Conservation (phyloP, 129 eudicot species). For the sunflower (Helianthus annuus) region DNA sequence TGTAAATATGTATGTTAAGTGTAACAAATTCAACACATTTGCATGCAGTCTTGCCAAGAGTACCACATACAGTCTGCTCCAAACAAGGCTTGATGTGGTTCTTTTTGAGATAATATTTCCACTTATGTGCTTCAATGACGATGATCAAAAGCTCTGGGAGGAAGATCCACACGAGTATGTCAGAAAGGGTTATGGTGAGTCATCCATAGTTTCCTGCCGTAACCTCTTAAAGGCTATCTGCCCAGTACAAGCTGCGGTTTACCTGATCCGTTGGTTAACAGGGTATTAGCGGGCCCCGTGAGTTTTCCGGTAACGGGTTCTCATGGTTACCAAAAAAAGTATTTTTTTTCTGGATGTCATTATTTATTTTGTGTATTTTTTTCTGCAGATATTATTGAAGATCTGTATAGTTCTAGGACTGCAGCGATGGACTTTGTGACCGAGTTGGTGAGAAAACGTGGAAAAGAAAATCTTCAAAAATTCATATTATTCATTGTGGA, state of each 20-base stretch:
- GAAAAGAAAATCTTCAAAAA: slow-evolving; percentile 89
- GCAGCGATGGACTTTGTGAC: slow-evolving; percentile 98
- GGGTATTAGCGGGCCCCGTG: too few relatives aligned
- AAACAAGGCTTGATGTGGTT: slow-evolving; percentile 72
- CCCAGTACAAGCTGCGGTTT: too few relatives aligned
- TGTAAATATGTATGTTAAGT: background rate
- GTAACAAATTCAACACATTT: background rate
- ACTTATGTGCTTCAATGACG: slow-evolving; percentile 90
- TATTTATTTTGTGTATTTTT: slow-evolving; percentile 2
- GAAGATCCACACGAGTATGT: slow-evolving; percentile 98
- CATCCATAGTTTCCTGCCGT: background rate
- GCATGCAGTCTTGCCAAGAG: slow-evolving; percentile 69
- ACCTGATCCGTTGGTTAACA: too few relatives aligned
- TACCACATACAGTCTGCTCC: slow-evolving; percentile 73
- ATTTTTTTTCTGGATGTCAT: background rate
- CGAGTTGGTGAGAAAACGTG: slow-evolving; percentile 93
- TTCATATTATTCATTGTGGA: slow-evolving; percentile 75
- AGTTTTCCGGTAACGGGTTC: too few relatives aligned
- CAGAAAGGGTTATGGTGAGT: slow-evolving; percentile 95
- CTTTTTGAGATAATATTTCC: slow-evolving; percentile 91
- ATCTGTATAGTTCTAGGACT: slow-evolving; percentile 92
- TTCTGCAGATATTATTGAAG: slow-evolving; percentile 90
- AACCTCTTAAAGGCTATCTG: too few relatives aligned
- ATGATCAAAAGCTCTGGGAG: slow-evolving; percentile 92
- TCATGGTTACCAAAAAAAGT: too few relatives aligned